These are phyloP conservation scores for Gastrolobium villosum DNA, from an alignment of 306 rosid genomes.

Conservation along the genomic window DNA sequence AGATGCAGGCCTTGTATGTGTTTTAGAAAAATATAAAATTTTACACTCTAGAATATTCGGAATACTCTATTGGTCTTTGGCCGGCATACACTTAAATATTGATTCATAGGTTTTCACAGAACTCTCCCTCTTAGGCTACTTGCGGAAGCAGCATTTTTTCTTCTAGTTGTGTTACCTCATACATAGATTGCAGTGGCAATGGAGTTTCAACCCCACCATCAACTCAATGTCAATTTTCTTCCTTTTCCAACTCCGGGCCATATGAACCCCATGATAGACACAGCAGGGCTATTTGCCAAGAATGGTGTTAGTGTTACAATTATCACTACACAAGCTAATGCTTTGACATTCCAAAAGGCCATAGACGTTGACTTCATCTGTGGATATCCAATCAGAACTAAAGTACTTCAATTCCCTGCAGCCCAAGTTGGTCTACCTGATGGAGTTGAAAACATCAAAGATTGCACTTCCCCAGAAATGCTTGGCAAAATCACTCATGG, in stretches of 20 bases:
- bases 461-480: conserved; percentile 15
- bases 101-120: too few relatives aligned
- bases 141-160: too few relatives aligned
- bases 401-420: conserved; percentile 31
- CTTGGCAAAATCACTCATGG: neutral
- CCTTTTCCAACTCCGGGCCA: conserved; percentile 38
- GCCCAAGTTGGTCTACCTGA: conserved; percentile 41
- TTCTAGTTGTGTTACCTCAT: too few relatives aligned
- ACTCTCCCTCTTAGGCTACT: too few relatives aligned
- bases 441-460: conserved; percentile 28
- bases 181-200: neutral
- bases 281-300: conserved; percentile 42
- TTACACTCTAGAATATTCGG: too few relatives aligned
- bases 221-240: conserved; percentile 30
- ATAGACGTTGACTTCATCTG: conserved; percentile 11
- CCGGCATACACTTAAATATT: too few relatives aligned
- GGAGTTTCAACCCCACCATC: conserved; percentile 8
- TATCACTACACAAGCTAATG: conserved; percentile 27
- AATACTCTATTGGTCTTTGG: too few relatives aligned
- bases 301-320: conserved; percentile 40
- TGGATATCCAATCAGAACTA: conserved; percentile 27
- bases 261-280: conserved; percentile 35
- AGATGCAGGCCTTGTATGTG: too few relatives aligned
- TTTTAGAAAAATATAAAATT: too few relatives aligned
- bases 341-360: conserved; percentile 8